These are phyloP conservation scores for Colletotrichum somersetense DNA, from an alignment of 2,329 filamentous ascomycete species.

Conservation along the genomic window DNA sequence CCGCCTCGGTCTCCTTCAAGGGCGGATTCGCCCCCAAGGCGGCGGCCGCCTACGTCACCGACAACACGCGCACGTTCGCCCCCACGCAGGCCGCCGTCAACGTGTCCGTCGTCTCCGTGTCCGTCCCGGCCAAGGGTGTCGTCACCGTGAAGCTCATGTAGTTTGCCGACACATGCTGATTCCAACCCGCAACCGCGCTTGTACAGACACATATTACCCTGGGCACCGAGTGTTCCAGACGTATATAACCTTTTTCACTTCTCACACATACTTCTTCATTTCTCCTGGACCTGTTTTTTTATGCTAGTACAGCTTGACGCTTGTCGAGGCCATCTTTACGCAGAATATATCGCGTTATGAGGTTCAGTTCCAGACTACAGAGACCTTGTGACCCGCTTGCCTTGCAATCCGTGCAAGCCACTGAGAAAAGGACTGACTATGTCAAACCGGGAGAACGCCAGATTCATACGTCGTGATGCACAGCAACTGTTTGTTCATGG, in stretches of 20 bases:
- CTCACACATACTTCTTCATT: no score
- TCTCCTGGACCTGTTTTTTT: neutral
- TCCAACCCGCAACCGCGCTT: neutral
- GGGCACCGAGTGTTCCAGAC: neutral
- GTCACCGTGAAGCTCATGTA: constrained; percentile 45
- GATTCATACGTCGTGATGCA: neutral
- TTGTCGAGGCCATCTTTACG: neutral
- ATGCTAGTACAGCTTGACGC: neutral
- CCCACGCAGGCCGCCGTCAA: constrained; percentile 40
- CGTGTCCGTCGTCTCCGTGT: constrained; percentile 43
- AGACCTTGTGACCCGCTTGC: no score
- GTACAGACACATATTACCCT: neutral
- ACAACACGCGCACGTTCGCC: constrained; percentile 49
- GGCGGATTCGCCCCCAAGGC: constrained; percentile 45
- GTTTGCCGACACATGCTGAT: no score
- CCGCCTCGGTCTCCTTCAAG: constrained; percentile 47
- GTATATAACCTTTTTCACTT: neutral
- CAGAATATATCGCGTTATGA: no score
- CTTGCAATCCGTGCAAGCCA: neutral
- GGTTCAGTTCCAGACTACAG: no score
- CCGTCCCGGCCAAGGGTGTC: constrained; percentile 44
- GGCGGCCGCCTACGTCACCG: constrained; percentile 53
- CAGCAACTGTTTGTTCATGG: neutral
- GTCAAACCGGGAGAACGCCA: no score
- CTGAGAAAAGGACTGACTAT: no score